Base-by-base conservation (phyloP, 306 rosid species). In the Cicer arietinum region DNA sequence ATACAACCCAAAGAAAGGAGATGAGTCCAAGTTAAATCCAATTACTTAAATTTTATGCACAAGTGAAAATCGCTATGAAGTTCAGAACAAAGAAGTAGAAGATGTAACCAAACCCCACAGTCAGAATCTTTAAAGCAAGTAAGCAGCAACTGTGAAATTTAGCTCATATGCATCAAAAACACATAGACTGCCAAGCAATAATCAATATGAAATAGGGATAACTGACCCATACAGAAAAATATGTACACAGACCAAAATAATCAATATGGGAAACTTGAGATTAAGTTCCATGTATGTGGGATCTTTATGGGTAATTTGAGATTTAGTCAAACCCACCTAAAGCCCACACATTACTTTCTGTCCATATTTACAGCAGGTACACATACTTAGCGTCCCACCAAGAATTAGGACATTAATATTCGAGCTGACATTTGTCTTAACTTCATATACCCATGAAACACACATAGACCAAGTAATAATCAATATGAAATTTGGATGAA, bases 331-430 rank as follows among this genome's bases (percentile, higher is more conserved):
- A 70, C 91, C 86, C 94, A 86, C 80, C 90, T 89, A 87, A 81
- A 86, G 77, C 79, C 86, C 77, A 84, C 81, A 81, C 3, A 11
- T 75, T 39, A 13, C 11, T 91, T 71, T 89, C 37, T 62, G 88
- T 91, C 96, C 86, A 87, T 86, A 84, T 89, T 89, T 87, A 89
- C 89, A 80, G 89, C 89, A 83, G 84, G 84, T 73, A 77, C 90
- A 86, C 91, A 81, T 77, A 78, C 65, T 80, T 72, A n/a, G 86
- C 60, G 88, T 42, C 64, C 90, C 51, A 56, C 89, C 88, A 89
- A 89, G 90, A 89, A 87, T 91, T 83, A 87, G 94, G 90, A 89
- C 90, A 87, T 76, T 74, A 62, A 68, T 59, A 45, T 18, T 71
- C 16, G 44, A 6, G 30, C 69, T 68, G 10, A 20, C 61, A 54